Percentiles rank a stretch among this genome's conserved stretches.
Evolutionary conservation across 495 filamentous ascomycete genomes (phyloP).

Genomic region (Hypoxylon intermedium): DNA sequence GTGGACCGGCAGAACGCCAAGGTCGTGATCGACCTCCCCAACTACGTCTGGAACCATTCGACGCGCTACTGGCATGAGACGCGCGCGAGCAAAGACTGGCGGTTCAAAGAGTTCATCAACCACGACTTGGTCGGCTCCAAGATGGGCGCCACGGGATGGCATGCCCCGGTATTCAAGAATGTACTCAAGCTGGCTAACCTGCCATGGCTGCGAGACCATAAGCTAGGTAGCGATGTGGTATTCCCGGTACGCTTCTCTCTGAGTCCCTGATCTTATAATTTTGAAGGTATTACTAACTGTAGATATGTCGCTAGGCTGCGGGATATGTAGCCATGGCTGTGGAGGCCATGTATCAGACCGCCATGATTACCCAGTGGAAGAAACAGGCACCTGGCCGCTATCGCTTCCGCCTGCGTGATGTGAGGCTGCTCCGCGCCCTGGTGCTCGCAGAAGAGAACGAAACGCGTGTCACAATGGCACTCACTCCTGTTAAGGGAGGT

Average conservation of each 20-base stretch:
- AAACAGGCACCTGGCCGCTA: slow-evolving; percentile 7
- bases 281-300: no score
- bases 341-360: slow-evolving; percentile 45
- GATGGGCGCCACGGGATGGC: no score
- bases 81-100: slow-evolving; percentile 30
- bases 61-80: slow-evolving; percentile 45
- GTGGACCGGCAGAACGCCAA: neutral
- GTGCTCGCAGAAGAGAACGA: slow-evolving; percentile 20
- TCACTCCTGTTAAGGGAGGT: no score
- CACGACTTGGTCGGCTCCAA: no score
- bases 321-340: slow-evolving; percentile 51
- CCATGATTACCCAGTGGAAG: slow-evolving; percentile 9
- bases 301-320: no score
- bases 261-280: no score
- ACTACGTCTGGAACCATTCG: slow-evolving; percentile 55
- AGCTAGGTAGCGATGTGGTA: no score
- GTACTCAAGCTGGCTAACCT: no score
- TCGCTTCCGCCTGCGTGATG: slow-evolving; percentile 43
- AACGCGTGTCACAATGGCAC: neutral
- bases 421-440: slow-evolving; percentile 28
- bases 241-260: no score
- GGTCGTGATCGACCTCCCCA: slow-evolving; percentile 47
- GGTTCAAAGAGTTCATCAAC: slow-evolving; percentile 34
- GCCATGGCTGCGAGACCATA: no score
- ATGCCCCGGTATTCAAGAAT: no score